These are phyloP conservation scores for Hsuehochloa calcarea DNA, from an alignment of 176 grass and related monocot species.

Conservation along the genomic window DNA sequence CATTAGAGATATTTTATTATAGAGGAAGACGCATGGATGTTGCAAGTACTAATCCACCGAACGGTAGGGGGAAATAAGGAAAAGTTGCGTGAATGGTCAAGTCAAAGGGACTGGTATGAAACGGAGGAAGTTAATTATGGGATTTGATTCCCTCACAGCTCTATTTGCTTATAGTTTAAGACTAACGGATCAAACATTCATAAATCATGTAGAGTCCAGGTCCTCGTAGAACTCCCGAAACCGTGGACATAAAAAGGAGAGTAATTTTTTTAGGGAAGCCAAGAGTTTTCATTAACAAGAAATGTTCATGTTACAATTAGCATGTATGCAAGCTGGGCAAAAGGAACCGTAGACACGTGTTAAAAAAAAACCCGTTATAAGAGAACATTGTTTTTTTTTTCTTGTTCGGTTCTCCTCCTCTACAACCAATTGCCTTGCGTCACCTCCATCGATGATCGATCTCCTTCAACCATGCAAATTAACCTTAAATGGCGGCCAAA, in stretches of 20 bases:
- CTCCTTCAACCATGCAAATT: neutral
- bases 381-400: neutral
- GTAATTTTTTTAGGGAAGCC: too few species aligned
- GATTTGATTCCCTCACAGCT: constrained; percentile 1
- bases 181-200: constrained; percentile 2
- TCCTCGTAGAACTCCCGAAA: neutral
- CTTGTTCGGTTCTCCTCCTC: neutral
- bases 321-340: too few species aligned
- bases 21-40: constrained; percentile 36
- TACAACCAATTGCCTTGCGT: neutral
- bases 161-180: constrained; percentile 31
- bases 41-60: constrained; percentile 29
- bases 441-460: neutral
- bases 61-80: neutral
- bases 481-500: neutral
- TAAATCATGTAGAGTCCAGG: neutral
- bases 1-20: too few species aligned
- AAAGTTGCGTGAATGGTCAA: constrained; percentile 1
- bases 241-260: neutral
- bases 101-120: constrained; percentile 34
- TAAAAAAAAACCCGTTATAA: too few species aligned
- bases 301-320: too few species aligned
- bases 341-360: too few species aligned
- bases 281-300: too few species aligned
- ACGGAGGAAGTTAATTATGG: neutral